phyloP scores from a whole-genome alignment of 2,329 filamentous ascomycete genomes.

The Colletotrichum trifolii region DNA sequence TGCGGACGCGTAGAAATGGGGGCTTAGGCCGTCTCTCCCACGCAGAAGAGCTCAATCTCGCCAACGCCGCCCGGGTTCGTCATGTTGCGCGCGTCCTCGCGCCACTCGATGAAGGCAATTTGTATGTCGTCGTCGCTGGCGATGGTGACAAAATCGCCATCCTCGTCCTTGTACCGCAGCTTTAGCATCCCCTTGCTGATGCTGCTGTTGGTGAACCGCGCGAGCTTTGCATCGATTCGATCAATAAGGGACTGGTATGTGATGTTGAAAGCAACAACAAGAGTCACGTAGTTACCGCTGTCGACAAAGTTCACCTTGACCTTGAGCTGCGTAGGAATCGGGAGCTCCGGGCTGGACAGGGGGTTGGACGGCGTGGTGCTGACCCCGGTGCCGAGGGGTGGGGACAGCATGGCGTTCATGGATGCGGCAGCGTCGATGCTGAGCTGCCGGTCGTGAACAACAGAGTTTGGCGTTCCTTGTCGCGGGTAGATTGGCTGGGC shows the following conservation, averaged over 20 bases:
- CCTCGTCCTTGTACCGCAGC: constrained; percentile 90
- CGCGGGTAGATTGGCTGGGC: constrained; percentile 64
- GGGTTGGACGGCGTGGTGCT: constrained; percentile 43
- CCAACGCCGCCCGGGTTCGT: constrained; percentile 76
- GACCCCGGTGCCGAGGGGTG: constrained; percentile 52
- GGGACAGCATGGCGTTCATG: constrained; percentile 53
- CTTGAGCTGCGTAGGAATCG: constrained; percentile 81
- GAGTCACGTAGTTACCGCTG: constrained; percentile 84
- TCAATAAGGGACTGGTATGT: constrained; percentile 93
- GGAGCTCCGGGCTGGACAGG: constrained; percentile 60
- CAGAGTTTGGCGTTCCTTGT: constrained; percentile 57
- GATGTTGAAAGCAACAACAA: constrained; percentile 97
- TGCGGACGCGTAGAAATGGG: constrained; percentile 35
- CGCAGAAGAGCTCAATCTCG: constrained; percentile 90
- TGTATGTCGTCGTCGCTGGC: constrained; percentile 97
- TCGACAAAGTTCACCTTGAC: constrained; percentile 90
- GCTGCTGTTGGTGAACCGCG: constrained; percentile 84
- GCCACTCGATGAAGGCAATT: constrained; percentile 94
- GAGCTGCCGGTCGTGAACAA: constrained; percentile 48
- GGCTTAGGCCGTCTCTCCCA: constrained; percentile 56
- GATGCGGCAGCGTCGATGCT: constrained; percentile 50
- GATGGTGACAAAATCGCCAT: constrained; percentile 93
- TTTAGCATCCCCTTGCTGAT: constrained; percentile 86
- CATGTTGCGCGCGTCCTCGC: constrained; percentile 70
- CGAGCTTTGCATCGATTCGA: constrained; percentile 94